phyloP scores from a whole-genome alignment of 805 yeast genomes.

The Candida coleopterorum region DNA sequence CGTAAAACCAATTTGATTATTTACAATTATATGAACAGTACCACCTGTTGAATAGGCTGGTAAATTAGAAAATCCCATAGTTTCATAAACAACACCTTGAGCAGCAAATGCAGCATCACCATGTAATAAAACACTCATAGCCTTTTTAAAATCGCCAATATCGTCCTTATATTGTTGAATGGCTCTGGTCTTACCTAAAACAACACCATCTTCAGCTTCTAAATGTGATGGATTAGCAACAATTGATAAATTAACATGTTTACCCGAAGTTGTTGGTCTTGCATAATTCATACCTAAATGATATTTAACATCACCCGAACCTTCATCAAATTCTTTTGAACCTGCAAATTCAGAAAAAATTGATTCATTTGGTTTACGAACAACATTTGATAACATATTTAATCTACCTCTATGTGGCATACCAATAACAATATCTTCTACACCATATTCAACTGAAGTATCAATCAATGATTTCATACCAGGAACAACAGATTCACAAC shows the following conservation, averaged over 20 bases:
- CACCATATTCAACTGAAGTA: slow-evolving; percentile 85
- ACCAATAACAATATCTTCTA: slow-evolving; percentile 95
- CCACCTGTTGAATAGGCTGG: slow-evolving; percentile 99
- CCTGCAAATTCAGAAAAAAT: slow-evolving; percentile 96
- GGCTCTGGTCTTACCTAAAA: slow-evolving; percentile 96
- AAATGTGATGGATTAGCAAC: slow-evolving; percentile 99
- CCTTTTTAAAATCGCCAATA: slow-evolving; percentile 75
- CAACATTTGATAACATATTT: slow-evolving; percentile 96
- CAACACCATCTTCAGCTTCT: slow-evolving; percentile 99
- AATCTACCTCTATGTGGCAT: slow-evolving; percentile 99
- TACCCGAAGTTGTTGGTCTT: slow-evolving; percentile 98
- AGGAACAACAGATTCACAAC: slow-evolving; percentile 94
- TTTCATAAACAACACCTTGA: slow-evolving; percentile 98
- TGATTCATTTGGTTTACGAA: slow-evolving; percentile 97
- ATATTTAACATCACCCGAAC: slow-evolving; percentile 98
- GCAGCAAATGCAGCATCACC: slow-evolving; percentile 99
- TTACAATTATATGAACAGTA: slow-evolving; percentile 91
- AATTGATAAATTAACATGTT: slow-evolving; percentile 87
- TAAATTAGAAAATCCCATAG: slow-evolving; percentile 88
- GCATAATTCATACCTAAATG: slow-evolving; percentile 99
- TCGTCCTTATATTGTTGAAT: slow-evolving; percentile 89
- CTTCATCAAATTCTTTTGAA: slow-evolving; percentile 84
- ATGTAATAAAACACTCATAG: slow-evolving; percentile 87
- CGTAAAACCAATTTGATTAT: slow-evolving; percentile 99
- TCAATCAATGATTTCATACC: slow-evolving; percentile 96